Conservation (phyloP, 2,329 filamentous ascomycete species). For the Ilyonectria robusta region DNA sequence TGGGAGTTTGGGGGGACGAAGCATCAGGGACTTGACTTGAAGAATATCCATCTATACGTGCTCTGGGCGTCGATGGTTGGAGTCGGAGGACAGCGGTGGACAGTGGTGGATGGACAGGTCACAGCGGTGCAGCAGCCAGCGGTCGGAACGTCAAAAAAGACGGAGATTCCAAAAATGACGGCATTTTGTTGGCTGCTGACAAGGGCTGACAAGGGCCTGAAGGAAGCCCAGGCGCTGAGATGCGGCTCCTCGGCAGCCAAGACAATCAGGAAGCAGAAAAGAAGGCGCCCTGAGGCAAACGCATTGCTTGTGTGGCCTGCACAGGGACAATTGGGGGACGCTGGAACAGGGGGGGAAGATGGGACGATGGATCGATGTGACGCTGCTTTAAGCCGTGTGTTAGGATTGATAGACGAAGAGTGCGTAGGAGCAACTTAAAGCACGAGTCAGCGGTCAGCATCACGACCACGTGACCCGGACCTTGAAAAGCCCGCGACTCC, state of each 20-base stretch:
- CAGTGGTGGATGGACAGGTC: not conserved
- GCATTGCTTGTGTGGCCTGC: constrained; percentile 3
- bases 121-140: not conserved
- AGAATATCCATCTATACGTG: not conserved
- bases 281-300: constrained; percentile 11
- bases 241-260: constrained; percentile 34
- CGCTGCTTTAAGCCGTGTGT: constrained; percentile 21
- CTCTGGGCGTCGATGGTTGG: not conserved
- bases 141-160: not conserved
- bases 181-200: constrained; percentile 25
- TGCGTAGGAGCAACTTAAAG: not conserved
- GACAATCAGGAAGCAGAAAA: constrained; percentile 15
- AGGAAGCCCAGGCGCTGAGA: constrained; percentile 13
- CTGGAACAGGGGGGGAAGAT: constrained; percentile 1
- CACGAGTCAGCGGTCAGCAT: not conserved
- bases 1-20: not conserved
- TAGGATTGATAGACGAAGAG: not conserved
- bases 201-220: constrained; percentile 3
- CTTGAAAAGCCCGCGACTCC: not conserved
- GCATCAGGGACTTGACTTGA: not conserved
- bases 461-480: not conserved
- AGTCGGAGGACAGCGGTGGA: not conserved
- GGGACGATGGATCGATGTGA: constrained; percentile 3
- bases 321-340: not conserved
- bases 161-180: constrained; percentile 12